These are phyloP conservation scores for Trametes sp. DNA, from an alignment of 1,284 basidiomycete genomes.

Conservation along the genomic window DNA sequence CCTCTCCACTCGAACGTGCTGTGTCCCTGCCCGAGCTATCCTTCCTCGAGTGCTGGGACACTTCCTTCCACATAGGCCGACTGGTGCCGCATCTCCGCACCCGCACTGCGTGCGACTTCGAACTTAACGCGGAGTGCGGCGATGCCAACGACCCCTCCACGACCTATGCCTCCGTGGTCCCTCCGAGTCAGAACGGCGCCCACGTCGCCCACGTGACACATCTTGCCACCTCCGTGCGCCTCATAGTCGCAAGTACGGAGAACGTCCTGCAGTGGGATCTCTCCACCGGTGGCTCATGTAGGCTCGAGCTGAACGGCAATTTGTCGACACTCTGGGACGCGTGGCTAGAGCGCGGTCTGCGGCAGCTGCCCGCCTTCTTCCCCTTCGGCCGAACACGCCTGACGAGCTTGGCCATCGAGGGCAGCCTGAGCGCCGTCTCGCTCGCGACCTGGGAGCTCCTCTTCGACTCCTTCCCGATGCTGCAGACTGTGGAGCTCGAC, in stretches of 20 bases:
- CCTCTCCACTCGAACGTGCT: not conserved
- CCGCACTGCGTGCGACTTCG: not conserved
- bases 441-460: not conserved
- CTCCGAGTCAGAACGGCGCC: not conserved
- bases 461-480: not conserved
- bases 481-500: not conserved
- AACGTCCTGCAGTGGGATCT: not conserved
- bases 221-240: not conserved
- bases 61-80: not conserved
- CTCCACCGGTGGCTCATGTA: not conserved
- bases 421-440: not conserved
- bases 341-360: not conserved
- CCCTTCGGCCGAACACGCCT: not conserved
- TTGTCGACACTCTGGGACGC: not conserved
- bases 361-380: not conserved
- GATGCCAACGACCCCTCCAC: not conserved
- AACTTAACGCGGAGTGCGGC: not conserved
- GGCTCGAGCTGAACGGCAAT: not conserved
- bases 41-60: not conserved
- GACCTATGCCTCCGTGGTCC: not conserved
- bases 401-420: not conserved
- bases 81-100: not conserved
- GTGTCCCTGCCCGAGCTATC: not conserved
- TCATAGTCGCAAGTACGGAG: not conserved
- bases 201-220: not conserved